Base-by-base conservation (phyloP, 2,329 filamentous ascomycete genomes). In the Aureobasidium uvarum region DNA sequence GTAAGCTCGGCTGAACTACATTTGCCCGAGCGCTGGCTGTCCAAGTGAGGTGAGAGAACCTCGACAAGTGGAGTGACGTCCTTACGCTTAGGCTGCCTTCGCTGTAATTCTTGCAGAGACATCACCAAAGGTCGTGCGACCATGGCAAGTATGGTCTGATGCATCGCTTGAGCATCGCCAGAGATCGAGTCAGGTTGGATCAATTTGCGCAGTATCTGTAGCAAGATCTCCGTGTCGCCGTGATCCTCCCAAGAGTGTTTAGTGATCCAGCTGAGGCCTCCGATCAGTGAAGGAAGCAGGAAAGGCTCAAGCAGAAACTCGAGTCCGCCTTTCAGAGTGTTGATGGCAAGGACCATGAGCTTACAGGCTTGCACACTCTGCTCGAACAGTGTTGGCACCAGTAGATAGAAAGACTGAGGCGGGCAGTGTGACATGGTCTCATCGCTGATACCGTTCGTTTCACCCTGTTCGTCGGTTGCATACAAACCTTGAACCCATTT, bases 271-370 rank as follows among this genome's bases (percentile, higher is more conserved):
- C 83, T 82, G 16, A 94, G 83, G 0, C 89, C 90, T 5, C 88
- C 86, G 1, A 94, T 85, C 0, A 95, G 81, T 0, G 90, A 90
- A 0, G 91, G 91, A n/a, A 94, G 78, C 1, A 95, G 78, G 68
- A 93, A 93, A 0, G 90, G 90, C 69, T 93, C 90, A 3, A 92
- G 86, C 13, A 95, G 81, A 72, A 92, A 92, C 77, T 94, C 91
- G 7, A 95, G 79, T 1, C 91, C 91, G 14, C 86, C 85, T 74
- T 89, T 91, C 0, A 95, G 81, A 41, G 83, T 85, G 45, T 92
- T 88, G 51, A 91, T 85, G 0, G 84, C 84, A 5, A 96, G 76
- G 46, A 85, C 81, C 6, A 86, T 86, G 1, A 82, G 82, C n/a
- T 85, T 84, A 69, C 86, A 87, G 0, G 89, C 91, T 41, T 89